A percentile compares a stretch with the other conserved stretches of the same genome.
Conservation (phyloP, 768 basidiomycete species). For the Botryobasidium botryosum region DNA sequence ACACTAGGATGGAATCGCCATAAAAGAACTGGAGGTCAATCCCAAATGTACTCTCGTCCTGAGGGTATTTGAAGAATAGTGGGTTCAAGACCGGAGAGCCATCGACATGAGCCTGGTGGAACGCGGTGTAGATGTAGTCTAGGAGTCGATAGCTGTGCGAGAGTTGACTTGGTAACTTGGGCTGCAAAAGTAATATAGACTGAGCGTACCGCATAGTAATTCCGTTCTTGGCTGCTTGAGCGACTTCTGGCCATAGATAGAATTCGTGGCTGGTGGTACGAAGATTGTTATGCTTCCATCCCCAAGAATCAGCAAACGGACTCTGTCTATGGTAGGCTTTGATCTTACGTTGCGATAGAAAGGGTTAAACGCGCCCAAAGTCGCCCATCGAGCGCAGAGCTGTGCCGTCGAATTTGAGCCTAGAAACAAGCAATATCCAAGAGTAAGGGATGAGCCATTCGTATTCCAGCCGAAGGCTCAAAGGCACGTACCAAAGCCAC, state of each 20-base stretch:
- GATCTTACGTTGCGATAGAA: constrained; percentile 49
- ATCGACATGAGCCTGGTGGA: constrained; percentile 43
- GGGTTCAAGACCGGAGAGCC: constrained; percentile 61
- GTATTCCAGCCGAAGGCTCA: too few relatives aligned
- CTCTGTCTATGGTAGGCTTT: too few relatives aligned
- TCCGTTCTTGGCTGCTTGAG: constrained; percentile 41
- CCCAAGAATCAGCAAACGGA: background rate
- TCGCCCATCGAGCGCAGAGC: constrained; percentile 61
- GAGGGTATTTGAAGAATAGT: constrained; percentile 63
- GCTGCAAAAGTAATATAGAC: too few relatives aligned
- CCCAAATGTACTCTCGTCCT: constrained; percentile 44
- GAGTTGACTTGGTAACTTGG: too few relatives aligned
- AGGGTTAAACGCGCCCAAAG: constrained; percentile 58
- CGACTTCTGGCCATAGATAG: constrained; percentile 42
- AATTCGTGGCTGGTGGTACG: constrained; percentile 43
- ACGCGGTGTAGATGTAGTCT: constrained; percentile 38
- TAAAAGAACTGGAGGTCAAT: constrained; percentile 57
- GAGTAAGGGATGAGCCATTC: background rate
- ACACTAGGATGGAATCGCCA: constrained; percentile 53
- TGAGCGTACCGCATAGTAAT: constrained; percentile 42
- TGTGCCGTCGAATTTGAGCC: constrained; percentile 41
- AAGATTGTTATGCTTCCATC: constrained; percentile 35
- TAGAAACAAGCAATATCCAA: too few relatives aligned
- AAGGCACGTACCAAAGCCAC: constrained; percentile 35
- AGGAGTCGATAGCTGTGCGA: constrained; percentile 25